phyloP scores from a whole-genome alignment of 495 filamentous ascomycete genomes.

The Penicillium crystallinum region DNA sequence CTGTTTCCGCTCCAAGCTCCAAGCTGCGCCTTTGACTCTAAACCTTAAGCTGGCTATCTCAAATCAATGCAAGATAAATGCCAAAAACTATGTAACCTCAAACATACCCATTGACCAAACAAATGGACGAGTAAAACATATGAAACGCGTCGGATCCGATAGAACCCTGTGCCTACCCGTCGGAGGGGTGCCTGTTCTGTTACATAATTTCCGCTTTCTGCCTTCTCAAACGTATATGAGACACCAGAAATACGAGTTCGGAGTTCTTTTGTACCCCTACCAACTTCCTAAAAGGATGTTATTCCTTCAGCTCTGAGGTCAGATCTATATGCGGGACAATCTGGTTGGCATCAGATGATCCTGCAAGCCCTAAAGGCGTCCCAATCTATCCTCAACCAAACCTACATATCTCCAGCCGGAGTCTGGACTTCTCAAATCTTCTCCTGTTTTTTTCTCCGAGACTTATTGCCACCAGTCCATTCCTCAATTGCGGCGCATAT shows the following conservation, averaged over 20 bases:
- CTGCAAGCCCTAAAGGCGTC: conserved; percentile 4
- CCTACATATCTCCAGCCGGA: neutral
- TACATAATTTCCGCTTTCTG: conserved; percentile 17
- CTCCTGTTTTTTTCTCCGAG: conserved; percentile 11
- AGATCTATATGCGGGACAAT: neutral
- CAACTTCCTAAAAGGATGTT: neutral
- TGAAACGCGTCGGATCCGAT: conserved; percentile 24
- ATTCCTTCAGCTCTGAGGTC: neutral
- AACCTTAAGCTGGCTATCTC: neutral
- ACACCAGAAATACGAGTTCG: neutral
- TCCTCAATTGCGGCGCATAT: conserved; percentile 10
- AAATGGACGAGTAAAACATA: conserved; percentile 13
- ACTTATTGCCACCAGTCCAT: conserved; percentile 7
- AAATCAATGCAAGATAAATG: neutral
- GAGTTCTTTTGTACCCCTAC: neutral
- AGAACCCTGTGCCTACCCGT: conserved; percentile 19
- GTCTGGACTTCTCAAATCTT: neutral
- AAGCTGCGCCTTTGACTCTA: neutral
- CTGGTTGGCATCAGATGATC: conserved; percentile 4
- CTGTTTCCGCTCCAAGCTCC: neutral
- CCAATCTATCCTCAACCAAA: neutral
- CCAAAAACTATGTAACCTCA: neutral
- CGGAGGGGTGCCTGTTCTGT: conserved; percentile 22
- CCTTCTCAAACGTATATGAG: conserved; percentile 1
- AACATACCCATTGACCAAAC: neutral